Base-by-base conservation (phyloP, 2,329 filamentous ascomycete species). In the Tolypocladium sp. region DNA sequence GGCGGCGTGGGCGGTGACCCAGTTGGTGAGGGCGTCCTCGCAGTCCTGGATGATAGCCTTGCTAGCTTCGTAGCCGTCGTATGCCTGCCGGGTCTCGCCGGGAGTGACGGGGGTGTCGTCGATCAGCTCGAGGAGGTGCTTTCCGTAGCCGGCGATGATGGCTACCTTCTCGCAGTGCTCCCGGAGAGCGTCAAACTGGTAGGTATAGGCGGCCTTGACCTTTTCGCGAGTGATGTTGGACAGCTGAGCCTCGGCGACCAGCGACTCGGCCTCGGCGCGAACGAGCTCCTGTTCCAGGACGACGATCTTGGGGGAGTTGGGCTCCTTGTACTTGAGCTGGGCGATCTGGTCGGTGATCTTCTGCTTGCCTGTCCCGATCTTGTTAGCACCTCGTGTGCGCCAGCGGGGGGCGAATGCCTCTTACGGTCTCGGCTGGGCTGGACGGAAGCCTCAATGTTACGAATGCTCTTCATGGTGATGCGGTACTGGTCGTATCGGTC, bases 181-280 rank as follows among this genome's bases (percentile, higher is more conserved):
- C 62, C 91, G 90, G 65, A 99, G 86, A 51, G 94, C 94, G 72
- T 99, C 93, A 69, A 99, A 99, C 73, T 99, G 94, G 79, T 97
- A 99, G 58, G 88, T 90, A 79, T 97, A 99, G 46, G 94, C 94
- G 57, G 93, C 90, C 85, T 99, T 99, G 73, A 99, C 87, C 84
- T 99, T 99, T 79, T 99, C 93, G 69, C 94, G 93, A 33, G 95
- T 99, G 71, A 99, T 99, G 82, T 99, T 99, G 73, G 93, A 97
- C 57, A 99, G 84, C 79, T 99, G 94, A 9, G 94, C 94, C 76
- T 99, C 94, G 63, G 94, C 94, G 59, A 99, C 94, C 17, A 99
- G 86, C n/a, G 94, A 97, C 76, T 99, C 94, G 69, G 94, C 94
- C 77, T 99, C 94, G 66, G 94, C 94, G 68, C 94, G 92, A 67